Conservation (phyloP, 768 basidiomycete species). For the Kwoniella heveanensis region DNA sequence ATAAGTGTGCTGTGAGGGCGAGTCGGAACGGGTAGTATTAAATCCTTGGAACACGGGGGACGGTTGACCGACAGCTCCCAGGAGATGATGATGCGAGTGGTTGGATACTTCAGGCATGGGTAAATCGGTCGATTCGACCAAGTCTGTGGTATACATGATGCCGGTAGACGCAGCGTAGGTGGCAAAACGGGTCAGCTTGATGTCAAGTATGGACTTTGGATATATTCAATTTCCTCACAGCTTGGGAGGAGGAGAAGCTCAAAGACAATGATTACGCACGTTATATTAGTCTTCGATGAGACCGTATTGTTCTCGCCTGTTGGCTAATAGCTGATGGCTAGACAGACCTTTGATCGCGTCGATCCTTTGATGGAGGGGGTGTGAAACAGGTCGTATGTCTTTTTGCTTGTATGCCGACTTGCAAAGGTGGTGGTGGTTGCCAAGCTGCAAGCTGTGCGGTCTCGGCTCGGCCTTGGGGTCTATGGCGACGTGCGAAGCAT, state of each 20-base stretch:
- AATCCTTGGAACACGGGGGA: neutral
- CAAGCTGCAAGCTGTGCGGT: too few relatives aligned
- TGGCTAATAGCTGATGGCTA: too few relatives aligned
- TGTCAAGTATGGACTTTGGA: too few relatives aligned
- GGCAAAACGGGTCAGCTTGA: neutral
- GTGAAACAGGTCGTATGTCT: neutral
- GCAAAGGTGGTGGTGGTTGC: too few relatives aligned
- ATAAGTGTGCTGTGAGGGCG: neutral
- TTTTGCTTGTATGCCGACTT: too few relatives aligned
- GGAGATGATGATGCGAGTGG: neutral
- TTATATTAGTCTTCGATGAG: neutral
- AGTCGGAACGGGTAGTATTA: neutral
- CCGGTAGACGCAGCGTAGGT: neutral
- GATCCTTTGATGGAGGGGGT: constrained; percentile 3
- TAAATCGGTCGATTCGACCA: constrained; percentile 3
- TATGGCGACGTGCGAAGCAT: too few relatives aligned
- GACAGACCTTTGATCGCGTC: constrained; percentile 3
- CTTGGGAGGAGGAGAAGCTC: neutral
- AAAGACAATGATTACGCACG: neutral
- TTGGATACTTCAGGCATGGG: neutral
- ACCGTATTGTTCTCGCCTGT: neutral
- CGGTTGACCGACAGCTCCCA: constrained; percentile 16
- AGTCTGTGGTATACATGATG: constrained; percentile 4
- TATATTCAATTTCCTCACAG: neutral
- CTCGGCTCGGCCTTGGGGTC: too few relatives aligned